Base-by-base conservation (phyloP, 2,329 filamentous ascomycete genomes). In the Arachnopeziza araneosa region DNA sequence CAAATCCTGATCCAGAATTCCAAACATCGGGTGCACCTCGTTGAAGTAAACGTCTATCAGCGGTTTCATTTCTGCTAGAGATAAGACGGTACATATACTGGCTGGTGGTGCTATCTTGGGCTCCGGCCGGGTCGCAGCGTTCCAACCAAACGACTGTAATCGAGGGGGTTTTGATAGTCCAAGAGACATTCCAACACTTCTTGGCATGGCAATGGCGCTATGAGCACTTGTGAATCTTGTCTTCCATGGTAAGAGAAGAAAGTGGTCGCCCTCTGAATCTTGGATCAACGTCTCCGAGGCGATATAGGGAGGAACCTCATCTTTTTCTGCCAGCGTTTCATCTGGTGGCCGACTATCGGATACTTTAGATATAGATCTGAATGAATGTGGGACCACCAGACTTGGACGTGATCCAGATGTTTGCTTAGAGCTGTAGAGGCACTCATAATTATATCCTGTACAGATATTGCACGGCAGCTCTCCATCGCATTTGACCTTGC, bases 391-490 rank as follows among this genome's bases (percentile, higher is more conserved):
- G 36, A 14, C 36, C 36, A 44, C 36, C 36, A 8, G 36, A 44
- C 17, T 19, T 7, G 36, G 36, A 2, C 36, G 36, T 44, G 36
- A 14, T 19, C 36, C 6, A 44, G 36, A 44, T 8, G 36, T 44
- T 44, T 14, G 36, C 36, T 44, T 12, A 44, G 36, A 44, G 17
- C 36, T 44, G 17, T 44, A 44, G 12, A 44, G 17, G 17, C 36
- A 44, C 36, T 44, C 93, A 79, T 99, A 99, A 73, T 92, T 97
- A 75, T 99, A 99, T 54, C 97, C 92, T 10, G 93, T 96, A 74
- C 95, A 99, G 75, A 98, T 95, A 0, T 93, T 97, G 76, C 90
- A 95, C 9, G 90, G 90, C 72, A 93, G 89, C 74, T 92, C 91
- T 67, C 89, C 90, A 73, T 93, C 89, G 68, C 89, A 93, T 73